Base-by-base conservation (phyloP, 176 grass and related monocot genomes). In the Aegilops speltoides region DNA sequence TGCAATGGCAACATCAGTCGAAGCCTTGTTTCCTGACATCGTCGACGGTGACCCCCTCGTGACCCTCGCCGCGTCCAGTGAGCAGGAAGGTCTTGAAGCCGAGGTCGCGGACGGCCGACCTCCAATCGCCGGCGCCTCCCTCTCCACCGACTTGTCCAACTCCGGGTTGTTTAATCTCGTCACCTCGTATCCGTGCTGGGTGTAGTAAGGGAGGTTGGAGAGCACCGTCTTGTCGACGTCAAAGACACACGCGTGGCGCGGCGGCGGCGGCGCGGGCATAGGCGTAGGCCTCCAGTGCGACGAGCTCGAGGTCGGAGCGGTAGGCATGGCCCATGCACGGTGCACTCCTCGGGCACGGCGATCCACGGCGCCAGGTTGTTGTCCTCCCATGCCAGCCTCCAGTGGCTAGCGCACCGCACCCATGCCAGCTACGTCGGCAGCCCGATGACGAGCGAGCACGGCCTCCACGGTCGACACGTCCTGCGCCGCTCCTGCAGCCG, bases 211-310 rank as follows among this genome's bases (percentile, higher is more conserved):
- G 29, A 92, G 77, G 79, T 94, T 94, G 65, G 92, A 98, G 38
- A 93, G 85, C 66, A 95, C 87, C 74, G 93, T 98, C 80, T 95
- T 93, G 80, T 98, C 95, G 46, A 98, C 69, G 78, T 98, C 95
- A 84, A 98, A 93, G 10, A 93, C 82, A 93, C 95, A 98, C 78
- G 90, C 87, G 89, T 91, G 38, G 88, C 34, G 34, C 34, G 34
- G 34, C 34, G 33, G 33, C 5, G 5, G 33, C 33, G 33, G 33
- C 5, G 33, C 33, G 33, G 34, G 34, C 6, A 6, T 36, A 36
- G 23, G 78, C 86, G 13, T 84, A 46, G 12, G 93, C 87, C 89
- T 98, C 89, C 69, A 77, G 33, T 31, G 91, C 93, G 7, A 89
- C 95, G 61, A 84, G 60, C 2, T 88, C 86, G 20, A 89, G 85